Evolutionary conservation across 1,284 basidiomycete species (phyloP), one percentile per base, ranked within the genome.

Genomic region (Xerocomus subilludens): DNA sequence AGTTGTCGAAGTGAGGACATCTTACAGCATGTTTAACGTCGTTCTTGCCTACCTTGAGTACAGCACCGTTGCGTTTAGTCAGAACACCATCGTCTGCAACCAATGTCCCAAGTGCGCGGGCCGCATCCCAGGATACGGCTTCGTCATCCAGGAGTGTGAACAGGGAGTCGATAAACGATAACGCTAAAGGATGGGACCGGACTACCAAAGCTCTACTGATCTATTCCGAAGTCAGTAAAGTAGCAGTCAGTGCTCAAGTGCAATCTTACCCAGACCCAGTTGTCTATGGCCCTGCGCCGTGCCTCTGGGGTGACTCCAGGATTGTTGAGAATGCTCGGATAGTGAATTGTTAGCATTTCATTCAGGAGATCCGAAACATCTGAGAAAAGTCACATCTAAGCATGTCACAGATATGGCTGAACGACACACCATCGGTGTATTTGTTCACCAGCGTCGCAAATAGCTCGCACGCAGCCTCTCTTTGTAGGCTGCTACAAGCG

Each of bases 121-220:
- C 96, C 23, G 93, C 95, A 71, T 91, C 88, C 88, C 90, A 90
- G 30, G 88, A 88, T 38, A 95, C 82, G 3, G 81, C 82, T 47
- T 86, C 84, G 73, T 96, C 91, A 25, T 86, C 86, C 72, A 98
- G 92, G 7, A 94, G 85, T 16, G 89, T 88, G 76, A 97, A 91
- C 23, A 98, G 84, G 6, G 87, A 84, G 59, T 94, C 89, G 10
- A 93, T 85, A 71, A 94, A 91, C 3, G 83, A 78, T 72, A 89
- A 86, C 0, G 91, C 91, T 2, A 87, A 81, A 2, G 90, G 84
- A 79, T 96, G 91, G 33, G 91, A 92, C 14, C 92, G 89, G 1
- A 96, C 89, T 2, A 96, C 85, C n/a, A 98, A 87, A 0, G 90
- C 94, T 82, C 94, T 96, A 25, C 91, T 88, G 30, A 95, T 88